Base-by-base conservation (phyloP, 306 rosid species). In the Vicia villosa region DNA sequence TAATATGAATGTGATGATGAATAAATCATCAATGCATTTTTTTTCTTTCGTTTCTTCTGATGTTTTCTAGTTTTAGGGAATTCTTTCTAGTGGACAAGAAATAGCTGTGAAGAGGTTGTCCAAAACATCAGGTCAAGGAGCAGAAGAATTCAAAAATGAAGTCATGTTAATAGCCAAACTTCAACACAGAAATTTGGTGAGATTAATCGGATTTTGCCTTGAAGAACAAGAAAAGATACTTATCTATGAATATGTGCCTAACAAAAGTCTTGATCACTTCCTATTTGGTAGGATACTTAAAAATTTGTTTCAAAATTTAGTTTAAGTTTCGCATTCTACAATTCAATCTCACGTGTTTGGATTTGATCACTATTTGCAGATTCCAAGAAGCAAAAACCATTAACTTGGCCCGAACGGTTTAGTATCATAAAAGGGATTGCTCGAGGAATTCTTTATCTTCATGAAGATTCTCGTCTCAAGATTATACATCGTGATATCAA, bases 401-500 rank as follows among this genome's bases (percentile, higher is more conserved):
- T 91, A 21, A 76, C 74, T 70, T 86, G 97, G 92, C 21, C 63
- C 0, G 71, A 66, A 1, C 77, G 92, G 8, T 74, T 12, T 46
- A 70, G 60, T 13, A 79, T 91, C 45, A 79, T 88, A 5, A 66
- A 32, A 36, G 95, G 92, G 1, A 79, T 86, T 68, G 84, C 87
- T 46, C 69, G 83, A 59, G 97, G 91, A 34, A 77, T 85, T 15
- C 82, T 91, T 43, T 88, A 86, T 73, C 82, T 91, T 2, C 97
- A 91, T 3, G 88, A 88, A 69, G 91, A 91, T 26, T 91, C 92
- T 47, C 83, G 83, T 9, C 83, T 91, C 11, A 82, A 74, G 69
- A 80, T 86, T 14, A 85, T 88, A 5, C 91, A 91, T 3, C 86
- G 89, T n/a, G 96, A 91, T 75, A 77, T 91, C 16, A 91, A 91